Base-by-base conservation (phyloP, 225 moss, liverwort and hornwort genomes). In the Sphagnum tenellum region DNA sequence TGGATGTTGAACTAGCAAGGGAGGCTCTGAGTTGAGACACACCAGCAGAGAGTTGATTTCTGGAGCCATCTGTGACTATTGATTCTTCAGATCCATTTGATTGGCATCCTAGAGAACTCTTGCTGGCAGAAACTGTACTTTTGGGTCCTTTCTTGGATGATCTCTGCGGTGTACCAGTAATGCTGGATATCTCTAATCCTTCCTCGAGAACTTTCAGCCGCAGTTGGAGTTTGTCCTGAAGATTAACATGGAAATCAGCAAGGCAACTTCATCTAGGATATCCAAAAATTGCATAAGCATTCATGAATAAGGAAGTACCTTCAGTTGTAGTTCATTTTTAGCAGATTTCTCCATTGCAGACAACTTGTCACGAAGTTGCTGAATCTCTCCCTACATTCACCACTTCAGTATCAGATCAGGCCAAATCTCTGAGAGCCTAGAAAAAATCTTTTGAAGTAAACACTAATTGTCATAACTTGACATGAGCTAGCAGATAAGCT, bases 301-400 rank as follows among this genome's bases (percentile, higher is more conserved):
- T 29, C 29, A 29, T 29, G 29, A 29, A 29, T 7, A 49, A n/a
- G 2, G 60, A 51, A 5, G 53, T 67, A 81, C 85, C 79, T 85
- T 85, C 67, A 82, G 60, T 70, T 85, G 85, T 48, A 76, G 53
- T 78, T 85, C 85, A 9, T 74, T 78, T 74, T 69, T 85, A 45
- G 76, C 71, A 65, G 85, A 74, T 66, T 76, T 81, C 74, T 85
- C 85, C 11, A 79, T 67, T 64, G 66, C 68, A 44, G 69, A 74
- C 66, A 85, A 74, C 79, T 85, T 85, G 62, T 85, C 85, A 67
- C 85, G 81, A 63, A 85, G 79, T 72, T 79, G 85, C 76, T 85
- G 85, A 81, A 85, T 85, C 50, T 85, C 85, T 44, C 85, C 85
- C 81, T 85, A 78, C 53, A 67, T 57, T 55, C 66, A 73, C 59